Evolutionary conservation across 495 filamentous ascomycete genomes (phyloP), one percentile per base, ranked within the genome.

Genomic region (Daldinia childiae): DNA sequence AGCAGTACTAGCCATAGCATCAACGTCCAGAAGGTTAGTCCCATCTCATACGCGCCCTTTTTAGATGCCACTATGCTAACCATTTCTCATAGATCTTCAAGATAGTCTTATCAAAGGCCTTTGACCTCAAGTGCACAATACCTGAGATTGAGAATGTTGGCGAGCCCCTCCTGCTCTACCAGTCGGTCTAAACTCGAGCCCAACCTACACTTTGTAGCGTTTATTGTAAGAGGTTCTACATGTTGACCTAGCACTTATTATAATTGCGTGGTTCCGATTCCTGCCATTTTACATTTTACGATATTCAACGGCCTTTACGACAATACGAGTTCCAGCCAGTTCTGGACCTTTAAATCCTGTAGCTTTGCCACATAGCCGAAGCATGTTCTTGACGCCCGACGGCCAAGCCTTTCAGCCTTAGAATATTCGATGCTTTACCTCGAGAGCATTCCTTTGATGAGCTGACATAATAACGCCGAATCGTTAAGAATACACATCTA

Each of bases 1-100:
- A 97, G 93, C 82, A 97, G 94, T 78, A 99, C 95, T 30, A 97
- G 93, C 79, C 95, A 99, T 80, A 97, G 93, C 79, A 99, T 99
- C 84, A 99, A 99, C 73, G 95, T 99, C 32, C 95, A 99, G 79
- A 99, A 99, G 92, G 95, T 97, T 76, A 27, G 80, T 62, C 3
- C 9, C 14, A 29, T 24, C 14, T n/a, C 48, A 39, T 17, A 32
- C 2, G 29, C 21, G 56, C 34, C 3, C 17, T 36, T 12, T 55
- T 45, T 38, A 1, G 17, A 29, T 19, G 43, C 4, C n/a, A 9
- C 21, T 26, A 51, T 74, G 55, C 69, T 75, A 50, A 78, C 63
- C 17, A 24, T 55, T 48, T 24, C 7, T 38, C 27, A 26, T 14
- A 99, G 95, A 99, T 99, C 77, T 99, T 99, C 87, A 99, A 99